Percentiles rank a stretch among this genome's conserved stretches.
These are phyloP conservation scores for Rhynchospora breviuscula DNA, from an alignment of 176 grass and related monocot genomes.

Conservation along the genomic window DNA sequence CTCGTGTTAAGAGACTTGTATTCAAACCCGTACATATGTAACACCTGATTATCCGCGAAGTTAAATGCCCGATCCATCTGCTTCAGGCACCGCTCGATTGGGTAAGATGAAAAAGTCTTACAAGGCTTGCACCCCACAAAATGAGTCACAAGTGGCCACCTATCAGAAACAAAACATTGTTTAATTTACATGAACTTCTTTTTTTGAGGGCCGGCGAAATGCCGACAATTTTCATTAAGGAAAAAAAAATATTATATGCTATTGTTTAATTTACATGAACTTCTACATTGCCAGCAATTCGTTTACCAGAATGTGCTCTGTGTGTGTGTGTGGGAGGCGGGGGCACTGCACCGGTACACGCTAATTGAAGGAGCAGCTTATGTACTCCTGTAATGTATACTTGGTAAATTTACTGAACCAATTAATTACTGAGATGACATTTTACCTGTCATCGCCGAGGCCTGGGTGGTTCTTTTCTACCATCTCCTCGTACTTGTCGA, in stretches of 20 bases:
- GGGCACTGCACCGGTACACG: no score
- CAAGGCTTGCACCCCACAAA: constrained; percentile 98
- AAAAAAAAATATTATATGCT: no score
- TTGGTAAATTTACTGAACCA: not conserved
- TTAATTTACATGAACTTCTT: no score
- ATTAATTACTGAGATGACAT: not conserved
- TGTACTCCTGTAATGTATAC: not conserved
- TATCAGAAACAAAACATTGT: not conserved
- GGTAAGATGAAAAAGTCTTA: constrained; percentile 55
- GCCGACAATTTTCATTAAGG: no score
- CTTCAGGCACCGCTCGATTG: constrained; percentile 41
- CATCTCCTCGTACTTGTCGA: constrained; percentile 66
- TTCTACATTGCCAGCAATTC: not conserved
- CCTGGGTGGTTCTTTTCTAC: constrained; percentile 38
- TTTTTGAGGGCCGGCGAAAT: no score
- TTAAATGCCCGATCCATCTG: constrained; percentile 78
- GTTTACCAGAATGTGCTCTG: not conserved
- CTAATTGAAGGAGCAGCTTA: no score
- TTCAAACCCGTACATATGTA: constrained; percentile 64
- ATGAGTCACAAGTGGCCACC: constrained; percentile 85
- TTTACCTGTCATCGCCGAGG: constrained; percentile 42
- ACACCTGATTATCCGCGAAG: constrained; percentile 82
- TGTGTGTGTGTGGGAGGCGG: no score
- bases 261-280: no score
- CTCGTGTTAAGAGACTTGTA: constrained; percentile 53